A percentile compares a stretch with the other conserved stretches of the same genome.
Conservation (phyloP, 106 monocot species). For the Allium fistulosum region DNA sequence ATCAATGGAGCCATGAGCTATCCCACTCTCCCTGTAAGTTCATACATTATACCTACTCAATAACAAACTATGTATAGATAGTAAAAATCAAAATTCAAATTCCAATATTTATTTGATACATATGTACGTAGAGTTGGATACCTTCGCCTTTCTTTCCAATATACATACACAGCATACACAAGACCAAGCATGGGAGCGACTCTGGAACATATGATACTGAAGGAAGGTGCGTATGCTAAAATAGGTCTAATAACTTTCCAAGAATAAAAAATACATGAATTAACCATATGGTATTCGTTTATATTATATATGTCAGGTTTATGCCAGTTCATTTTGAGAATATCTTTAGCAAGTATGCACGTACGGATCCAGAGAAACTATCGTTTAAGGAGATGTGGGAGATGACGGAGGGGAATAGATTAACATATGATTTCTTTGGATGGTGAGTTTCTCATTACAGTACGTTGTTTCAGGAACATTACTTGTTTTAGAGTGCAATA, state of each 20-base stretch:
- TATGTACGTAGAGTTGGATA: slow-evolving; percentile 35
- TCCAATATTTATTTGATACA: background rate
- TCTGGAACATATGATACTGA: slow-evolving; percentile 74
- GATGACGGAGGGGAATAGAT: slow-evolving; percentile 59
- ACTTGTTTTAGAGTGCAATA: no score
- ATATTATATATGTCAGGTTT: slow-evolving; percentile 22
- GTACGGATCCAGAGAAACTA: slow-evolving; percentile 45
- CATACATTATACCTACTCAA: background rate
- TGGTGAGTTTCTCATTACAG: background rate
- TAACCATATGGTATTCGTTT: no score
- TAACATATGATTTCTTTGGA: slow-evolving; percentile 32
- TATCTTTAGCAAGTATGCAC: slow-evolving; percentile 70
- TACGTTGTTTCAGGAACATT: background rate
- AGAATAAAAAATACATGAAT: background rate
- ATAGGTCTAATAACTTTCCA: background rate
- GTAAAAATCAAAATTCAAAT: background rate
- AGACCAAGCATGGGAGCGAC: slow-evolving; percentile 71
- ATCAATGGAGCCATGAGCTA: slow-evolving; percentile 63
- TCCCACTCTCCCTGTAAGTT: slow-evolving; percentile 51
- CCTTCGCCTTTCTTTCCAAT: slow-evolving; percentile 60
- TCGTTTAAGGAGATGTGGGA: slow-evolving; percentile 54
- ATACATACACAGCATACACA: slow-evolving; percentile 68
- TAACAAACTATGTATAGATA: background rate
- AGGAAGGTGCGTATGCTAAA: slow-evolving; percentile 38
- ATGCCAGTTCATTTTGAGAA: slow-evolving; percentile 66